phyloP scores from a whole-genome alignment of 192 early-diverging fungal species.

The Coemansia sp. region DNA sequence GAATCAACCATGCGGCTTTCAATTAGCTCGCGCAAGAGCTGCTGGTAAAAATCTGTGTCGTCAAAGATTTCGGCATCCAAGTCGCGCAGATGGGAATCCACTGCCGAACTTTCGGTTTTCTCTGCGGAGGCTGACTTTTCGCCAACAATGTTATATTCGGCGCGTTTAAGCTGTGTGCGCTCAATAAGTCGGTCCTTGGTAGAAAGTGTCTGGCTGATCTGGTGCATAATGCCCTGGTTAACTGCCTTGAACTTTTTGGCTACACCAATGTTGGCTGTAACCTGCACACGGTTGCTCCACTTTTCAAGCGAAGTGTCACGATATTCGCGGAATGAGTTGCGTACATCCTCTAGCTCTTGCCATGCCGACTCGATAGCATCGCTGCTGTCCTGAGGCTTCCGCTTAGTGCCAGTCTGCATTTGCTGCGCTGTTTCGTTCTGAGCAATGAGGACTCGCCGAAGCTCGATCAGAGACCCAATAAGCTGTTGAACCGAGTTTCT shows the following conservation, averaged over 20 bases:
- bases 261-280: conserved; percentile 63
- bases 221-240: conserved; percentile 77
- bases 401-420: conserved; percentile 20
- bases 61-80: conserved; percentile 81
- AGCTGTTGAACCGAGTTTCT: conserved; percentile 21
- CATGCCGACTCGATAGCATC: conserved; percentile 14
- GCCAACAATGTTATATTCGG: conserved; percentile 60
- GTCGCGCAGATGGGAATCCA: conserved; percentile 64
- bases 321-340: conserved; percentile 63
- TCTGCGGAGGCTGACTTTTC: conserved; percentile 2
- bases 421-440: conserved; percentile 28
- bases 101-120: conserved; percentile 50
- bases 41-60: conserved; percentile 94
- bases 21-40: conserved; percentile 90
- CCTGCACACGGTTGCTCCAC: conserved; percentile 87
- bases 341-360: conserved; percentile 26
- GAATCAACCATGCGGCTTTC: conserved; percentile 82
- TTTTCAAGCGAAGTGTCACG: conserved; percentile 88
- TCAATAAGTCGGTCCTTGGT: conserved; percentile 78
- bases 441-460: conserved; percentile 24
- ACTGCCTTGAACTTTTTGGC: conserved; percentile 96
- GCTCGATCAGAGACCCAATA: conserved; percentile 27
- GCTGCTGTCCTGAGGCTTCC: conserved; percentile 12
- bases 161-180: conserved; percentile 80
- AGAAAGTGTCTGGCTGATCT: conserved; percentile 67